These are phyloP conservation scores for Parsonsia alboflavescens DNA, from an alignment of 257 asterid genomes.

Conservation along the genomic window DNA sequence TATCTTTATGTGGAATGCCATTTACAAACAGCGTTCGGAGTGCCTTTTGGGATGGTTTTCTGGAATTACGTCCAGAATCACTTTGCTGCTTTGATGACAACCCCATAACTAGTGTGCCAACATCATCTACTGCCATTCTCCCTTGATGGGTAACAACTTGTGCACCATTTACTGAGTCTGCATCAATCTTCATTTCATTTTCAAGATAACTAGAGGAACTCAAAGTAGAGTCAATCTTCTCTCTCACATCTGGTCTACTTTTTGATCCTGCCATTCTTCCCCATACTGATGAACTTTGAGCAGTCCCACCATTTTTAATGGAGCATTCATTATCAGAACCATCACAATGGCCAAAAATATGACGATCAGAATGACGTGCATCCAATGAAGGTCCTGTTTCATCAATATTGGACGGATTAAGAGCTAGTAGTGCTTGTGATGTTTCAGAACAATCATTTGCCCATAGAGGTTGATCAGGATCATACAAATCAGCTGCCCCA, in stretches of 20 bases:
- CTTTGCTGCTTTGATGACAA: constrained; percentile 41
- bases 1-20: constrained; percentile 79
- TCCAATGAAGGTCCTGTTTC: constrained; percentile 40
- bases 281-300: constrained; percentile 70
- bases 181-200: constrained; percentile 33
- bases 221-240: constrained; percentile 38
- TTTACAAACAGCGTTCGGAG: constrained; percentile 72
- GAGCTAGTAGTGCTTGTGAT: constrained; percentile 47
- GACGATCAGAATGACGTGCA: constrained; percentile 36
- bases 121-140: constrained; percentile 39
- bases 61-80: constrained; percentile 44
- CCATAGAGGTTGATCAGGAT: constrained; percentile 99
- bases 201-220: constrained; percentile 37
- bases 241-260: constrained; percentile 42
- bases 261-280: constrained; percentile 59
- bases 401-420: constrained; percentile 47
- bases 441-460: constrained; percentile 58
- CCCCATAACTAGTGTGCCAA: constrained; percentile 37
- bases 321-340: constrained; percentile 40
- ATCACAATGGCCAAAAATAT: constrained; percentile 39
- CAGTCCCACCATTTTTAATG: constrained; percentile 32
- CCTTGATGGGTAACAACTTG: constrained; percentile 36
- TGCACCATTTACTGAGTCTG: constrained; percentile 32
- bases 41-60: constrained; percentile 70
- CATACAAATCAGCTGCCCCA: constrained; percentile 75